phyloP scores from a whole-genome alignment of 2,329 filamentous ascomycete genomes.

The Scopulariopsis brevicaulis region DNA sequence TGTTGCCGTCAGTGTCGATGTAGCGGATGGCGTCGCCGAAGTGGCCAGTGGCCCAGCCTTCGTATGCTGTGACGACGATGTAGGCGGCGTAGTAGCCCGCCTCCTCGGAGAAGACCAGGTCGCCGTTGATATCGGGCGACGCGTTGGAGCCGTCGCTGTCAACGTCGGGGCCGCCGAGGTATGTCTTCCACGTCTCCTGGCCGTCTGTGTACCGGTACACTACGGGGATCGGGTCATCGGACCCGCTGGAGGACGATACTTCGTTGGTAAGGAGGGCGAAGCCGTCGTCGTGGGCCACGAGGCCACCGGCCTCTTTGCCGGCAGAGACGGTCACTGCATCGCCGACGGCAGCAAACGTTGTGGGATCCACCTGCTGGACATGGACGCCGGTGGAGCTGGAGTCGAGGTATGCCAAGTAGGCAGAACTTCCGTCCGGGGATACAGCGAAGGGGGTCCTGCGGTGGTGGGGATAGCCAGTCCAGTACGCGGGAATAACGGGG shows the following conservation, averaged over 20 bases:
- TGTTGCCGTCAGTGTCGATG: conserved; percentile 34
- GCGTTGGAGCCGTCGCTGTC: conserved; percentile 28
- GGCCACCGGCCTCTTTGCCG: conserved; percentile 46
- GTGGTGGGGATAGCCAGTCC: conserved; percentile 49
- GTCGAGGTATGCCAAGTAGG: conserved; percentile 50
- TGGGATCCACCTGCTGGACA: conserved; percentile 42
- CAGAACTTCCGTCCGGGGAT: conserved; percentile 46
- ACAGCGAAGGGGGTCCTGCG: conserved; percentile 51
- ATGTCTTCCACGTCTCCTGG: conserved; percentile 44
- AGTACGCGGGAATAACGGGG: conserved; percentile 47
- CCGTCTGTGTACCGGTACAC: conserved; percentile 48
- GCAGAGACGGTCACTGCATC: conserved; percentile 36
- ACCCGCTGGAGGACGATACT: conserved; percentile 34
- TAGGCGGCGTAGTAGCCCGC: conserved; percentile 48
- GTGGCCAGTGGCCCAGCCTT: conserved; percentile 40
- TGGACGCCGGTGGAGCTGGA: conserved; percentile 41
- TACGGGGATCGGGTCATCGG: conserved; percentile 40
- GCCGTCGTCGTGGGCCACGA: conserved; percentile 50
- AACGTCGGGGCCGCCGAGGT: conserved; percentile 44
- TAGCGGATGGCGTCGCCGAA: conserved; percentile 40
- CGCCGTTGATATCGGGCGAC: conserved; percentile 49
- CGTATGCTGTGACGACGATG: conserved; percentile 48
- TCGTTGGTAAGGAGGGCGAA: conserved; percentile 53
- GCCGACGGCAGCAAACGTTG: conserved; percentile 41
- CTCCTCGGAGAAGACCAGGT: conserved; percentile 46